phyloP scores from a whole-genome alignment of 495 filamentous ascomycete species.

The Hypoxylon fuscum region DNA sequence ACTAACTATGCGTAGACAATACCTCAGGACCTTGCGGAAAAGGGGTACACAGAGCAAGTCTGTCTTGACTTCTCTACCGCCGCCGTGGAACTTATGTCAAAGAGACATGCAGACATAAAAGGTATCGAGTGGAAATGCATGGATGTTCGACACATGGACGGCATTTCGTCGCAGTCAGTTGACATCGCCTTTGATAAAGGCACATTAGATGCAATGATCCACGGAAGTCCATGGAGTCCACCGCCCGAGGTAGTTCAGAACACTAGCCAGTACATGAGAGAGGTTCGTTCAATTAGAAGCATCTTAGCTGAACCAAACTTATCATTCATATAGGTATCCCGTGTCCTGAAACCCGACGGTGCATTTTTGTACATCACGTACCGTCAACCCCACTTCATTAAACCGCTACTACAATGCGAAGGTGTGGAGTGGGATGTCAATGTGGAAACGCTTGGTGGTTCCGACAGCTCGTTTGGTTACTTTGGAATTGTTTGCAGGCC shows the following conservation, averaged over 20 bases:
- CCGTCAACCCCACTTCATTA: constrained; percentile 69
- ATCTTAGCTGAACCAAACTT: constrained; percentile 26
- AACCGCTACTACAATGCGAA: constrained; percentile 56
- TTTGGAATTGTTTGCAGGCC: constrained; percentile 13
- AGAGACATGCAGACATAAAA: constrained; percentile 45
- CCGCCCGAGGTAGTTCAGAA: constrained; percentile 63
- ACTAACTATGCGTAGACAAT: not conserved
- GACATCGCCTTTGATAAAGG: constrained; percentile 71
- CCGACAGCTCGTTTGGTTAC: constrained; percentile 24
- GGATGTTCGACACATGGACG: constrained; percentile 63
- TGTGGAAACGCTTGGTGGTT: constrained; percentile 25
- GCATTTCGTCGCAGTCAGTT: constrained; percentile 46
- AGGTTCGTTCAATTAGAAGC: constrained; percentile 47
- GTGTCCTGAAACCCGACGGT: constrained; percentile 63
- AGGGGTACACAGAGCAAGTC: constrained; percentile 63
- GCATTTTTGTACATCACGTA: constrained; percentile 66
- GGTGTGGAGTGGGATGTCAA: constrained; percentile 37
- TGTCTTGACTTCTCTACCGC: constrained; percentile 67
- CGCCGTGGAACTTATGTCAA: constrained; percentile 61
- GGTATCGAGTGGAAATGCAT: constrained; percentile 58
- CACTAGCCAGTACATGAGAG: constrained; percentile 59
- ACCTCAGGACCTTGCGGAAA: constrained; percentile 49
- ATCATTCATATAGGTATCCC: constrained; percentile 50
- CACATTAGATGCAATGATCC: constrained; percentile 69
- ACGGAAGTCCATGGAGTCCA: constrained; percentile 66